Evolutionary conservation across 2,329 filamentous ascomycete genomes (phyloP).

Genomic region (Biscogniauxia sp.): DNA sequence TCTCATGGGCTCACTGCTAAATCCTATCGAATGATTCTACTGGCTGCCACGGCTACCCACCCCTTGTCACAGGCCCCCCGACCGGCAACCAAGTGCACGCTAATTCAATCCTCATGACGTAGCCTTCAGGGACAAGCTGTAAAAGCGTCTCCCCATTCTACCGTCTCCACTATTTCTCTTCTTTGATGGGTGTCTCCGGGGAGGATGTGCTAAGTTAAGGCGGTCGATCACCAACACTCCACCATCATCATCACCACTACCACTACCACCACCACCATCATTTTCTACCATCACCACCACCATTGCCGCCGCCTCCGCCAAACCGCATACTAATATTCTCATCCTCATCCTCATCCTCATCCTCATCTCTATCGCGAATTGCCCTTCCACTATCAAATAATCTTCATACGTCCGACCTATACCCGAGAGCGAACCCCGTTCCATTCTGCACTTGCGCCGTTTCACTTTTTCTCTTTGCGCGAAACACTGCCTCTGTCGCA

Average conservation of each 20-base stretch:
- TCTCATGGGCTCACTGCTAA: no score
- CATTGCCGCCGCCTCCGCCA: no score
- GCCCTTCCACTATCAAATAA: background rate
- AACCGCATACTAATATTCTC: background rate
- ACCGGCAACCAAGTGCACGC: conserved; percentile 1
- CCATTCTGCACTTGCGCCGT: background rate
- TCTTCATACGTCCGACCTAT: background rate
- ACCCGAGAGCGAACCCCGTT: background rate
- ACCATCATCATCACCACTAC: background rate
- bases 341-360: background rate
- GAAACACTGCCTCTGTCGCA: background rate
- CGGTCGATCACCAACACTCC: background rate
- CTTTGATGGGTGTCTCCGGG: background rate
- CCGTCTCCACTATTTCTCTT: background rate
- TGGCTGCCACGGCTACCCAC: conserved; percentile 2
- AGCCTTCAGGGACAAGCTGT: background rate
- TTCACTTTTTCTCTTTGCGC: background rate
- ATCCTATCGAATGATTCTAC: background rate
- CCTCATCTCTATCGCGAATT: background rate
- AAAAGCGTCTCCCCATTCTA: background rate
- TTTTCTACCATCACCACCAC: background rate
- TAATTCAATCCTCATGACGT: background rate
- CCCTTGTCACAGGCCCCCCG: conserved; percentile 2
- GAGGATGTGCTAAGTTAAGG: background rate
- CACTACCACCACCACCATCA: no score